A percentile compares a stretch with the other conserved stretches of the same genome.
phyloP scores from a whole-genome alignment of 2,329 filamentous ascomycete species.

The Trichoderma polysporum region DNA sequence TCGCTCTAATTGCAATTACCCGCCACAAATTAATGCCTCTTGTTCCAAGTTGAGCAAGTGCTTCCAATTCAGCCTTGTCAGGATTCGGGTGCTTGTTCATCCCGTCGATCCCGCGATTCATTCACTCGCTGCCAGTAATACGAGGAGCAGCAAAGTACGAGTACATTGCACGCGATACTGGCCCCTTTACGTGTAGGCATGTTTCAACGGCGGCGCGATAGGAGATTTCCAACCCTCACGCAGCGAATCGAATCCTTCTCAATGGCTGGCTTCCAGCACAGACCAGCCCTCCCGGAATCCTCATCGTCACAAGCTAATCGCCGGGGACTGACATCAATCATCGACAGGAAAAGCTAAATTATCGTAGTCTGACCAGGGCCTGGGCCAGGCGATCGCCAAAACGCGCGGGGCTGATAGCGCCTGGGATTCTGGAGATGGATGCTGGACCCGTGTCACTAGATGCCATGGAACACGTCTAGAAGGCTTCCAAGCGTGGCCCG shows the following conservation, averaged over 20 bases:
- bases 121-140: not conserved
- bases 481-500: not conserved
- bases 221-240: not conserved
- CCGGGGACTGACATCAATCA: not conserved
- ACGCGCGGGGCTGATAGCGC: conserved; percentile 13
- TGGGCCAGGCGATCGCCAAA: not conserved
- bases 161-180: not conserved
- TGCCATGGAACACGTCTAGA: conserved; percentile 12
- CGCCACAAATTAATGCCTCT: not conserved
- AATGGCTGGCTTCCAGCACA: not conserved
- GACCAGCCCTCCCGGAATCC: not conserved
- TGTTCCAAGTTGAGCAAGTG: not conserved
- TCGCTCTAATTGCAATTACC: not conserved
- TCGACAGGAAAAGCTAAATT: not conserved
- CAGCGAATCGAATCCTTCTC: not conserved
- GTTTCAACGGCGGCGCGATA: not conserved
- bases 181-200: not conserved
- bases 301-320: not conserved
- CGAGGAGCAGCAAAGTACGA: not conserved
- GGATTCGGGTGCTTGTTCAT: not conserved
- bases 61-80: conserved; percentile 2
- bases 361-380: not conserved
- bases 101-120: not conserved
- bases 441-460: conserved; percentile 1
- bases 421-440: not conserved